Evolutionary conservation across 2,329 filamentous ascomycete species (phyloP).

Genomic region (Alternaria sp.): DNA sequence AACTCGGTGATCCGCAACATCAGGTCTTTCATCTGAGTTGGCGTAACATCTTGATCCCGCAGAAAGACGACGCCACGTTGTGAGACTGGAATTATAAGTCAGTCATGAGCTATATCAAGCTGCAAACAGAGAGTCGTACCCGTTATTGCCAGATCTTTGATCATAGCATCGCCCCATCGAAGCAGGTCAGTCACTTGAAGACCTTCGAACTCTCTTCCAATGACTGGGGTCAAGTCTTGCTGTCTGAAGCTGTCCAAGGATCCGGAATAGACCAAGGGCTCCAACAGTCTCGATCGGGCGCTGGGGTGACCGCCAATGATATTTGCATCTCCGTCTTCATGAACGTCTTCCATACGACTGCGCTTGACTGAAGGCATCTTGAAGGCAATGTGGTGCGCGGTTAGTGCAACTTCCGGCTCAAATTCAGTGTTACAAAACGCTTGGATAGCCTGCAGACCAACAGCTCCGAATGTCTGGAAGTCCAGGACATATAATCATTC

Average conservation of each 20-base stretch:
- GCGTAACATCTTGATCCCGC: constrained; percentile 63
- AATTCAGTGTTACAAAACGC: background rate
- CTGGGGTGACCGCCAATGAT: constrained; percentile 30
- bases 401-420: background rate
- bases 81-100: constrained; percentile 59
- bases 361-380: constrained; percentile 34
- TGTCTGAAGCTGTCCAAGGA: constrained; percentile 31
- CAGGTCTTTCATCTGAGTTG: constrained; percentile 69
- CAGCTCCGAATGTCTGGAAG: background rate
- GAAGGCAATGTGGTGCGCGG: background rate
- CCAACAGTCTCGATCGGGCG: constrained; percentile 28
- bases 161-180: constrained; percentile 45
- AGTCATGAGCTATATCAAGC: background rate
- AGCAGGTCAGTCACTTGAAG: constrained; percentile 39
- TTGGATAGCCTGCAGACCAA: background rate
- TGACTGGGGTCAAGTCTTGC: constrained; percentile 58
- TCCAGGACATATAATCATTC: constrained; percentile 1
- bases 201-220: constrained; percentile 57
- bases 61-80: constrained; percentile 75
- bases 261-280: constrained; percentile 34
- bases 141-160: constrained; percentile 60
- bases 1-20: constrained; percentile 66
- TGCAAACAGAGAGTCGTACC: constrained; percentile 51
- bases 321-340: constrained; percentile 8
- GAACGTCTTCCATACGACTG: constrained; percentile 11